These are phyloP conservation scores for Kokia cookei DNA, from an alignment of 441 rosid genomes.

Conservation along the genomic window DNA sequence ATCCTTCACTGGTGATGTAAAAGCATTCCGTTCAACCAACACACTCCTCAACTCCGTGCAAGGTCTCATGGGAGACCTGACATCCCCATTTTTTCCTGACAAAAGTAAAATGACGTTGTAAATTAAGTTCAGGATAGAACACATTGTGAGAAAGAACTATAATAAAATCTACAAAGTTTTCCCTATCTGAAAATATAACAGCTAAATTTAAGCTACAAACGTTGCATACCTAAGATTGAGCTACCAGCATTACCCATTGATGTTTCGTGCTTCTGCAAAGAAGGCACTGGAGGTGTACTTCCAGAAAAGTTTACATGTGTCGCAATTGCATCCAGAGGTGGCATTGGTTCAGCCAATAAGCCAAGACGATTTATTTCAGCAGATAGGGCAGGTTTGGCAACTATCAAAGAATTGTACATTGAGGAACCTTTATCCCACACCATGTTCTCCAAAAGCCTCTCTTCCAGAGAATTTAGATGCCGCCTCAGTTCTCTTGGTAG, in stretches of 20 bases:
- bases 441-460: slow-evolving; percentile 94
- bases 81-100: slow-evolving; percentile 84
- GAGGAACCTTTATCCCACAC: slow-evolving; percentile 99
- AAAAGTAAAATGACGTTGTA: slow-evolving; percentile 2
- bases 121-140: not conserved
- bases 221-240: slow-evolving; percentile 1
- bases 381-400: slow-evolving; percentile 76
- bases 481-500: slow-evolving; percentile 96
- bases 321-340: slow-evolving; percentile 91
- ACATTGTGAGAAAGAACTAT: not conserved
- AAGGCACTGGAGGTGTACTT: slow-evolving; percentile 39
- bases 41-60: slow-evolving; percentile 78
- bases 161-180: not conserved
- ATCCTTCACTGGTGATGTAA: slow-evolving; percentile 95
- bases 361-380: slow-evolving; percentile 72
- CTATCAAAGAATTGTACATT: slow-evolving; percentile 87
- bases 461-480: slow-evolving; percentile 94
- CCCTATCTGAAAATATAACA: not conserved
- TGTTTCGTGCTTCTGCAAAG: slow-evolving; percentile 56
- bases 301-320: slow-evolving; percentile 61
- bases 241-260: slow-evolving; percentile 37
- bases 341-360: slow-evolving; percentile 96
- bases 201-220: not conserved
- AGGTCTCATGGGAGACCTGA: slow-evolving; percentile 74
- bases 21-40: slow-evolving; percentile 82